Evolutionary conservation across 345 rosid species (phyloP), one percentile per base, ranked within the genome.

Genomic region (Brassica incana): DNA sequence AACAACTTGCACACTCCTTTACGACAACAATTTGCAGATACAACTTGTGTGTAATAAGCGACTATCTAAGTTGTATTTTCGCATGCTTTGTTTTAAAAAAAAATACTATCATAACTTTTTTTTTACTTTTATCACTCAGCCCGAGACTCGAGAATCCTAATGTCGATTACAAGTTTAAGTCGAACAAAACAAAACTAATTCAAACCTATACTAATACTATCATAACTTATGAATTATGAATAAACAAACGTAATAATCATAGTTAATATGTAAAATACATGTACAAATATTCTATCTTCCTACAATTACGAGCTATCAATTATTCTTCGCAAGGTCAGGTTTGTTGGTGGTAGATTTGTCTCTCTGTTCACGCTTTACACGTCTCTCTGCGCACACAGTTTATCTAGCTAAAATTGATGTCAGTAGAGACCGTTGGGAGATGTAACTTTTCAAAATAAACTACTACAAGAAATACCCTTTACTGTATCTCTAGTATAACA

Each of bases 1-100:
- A 29, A 61, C 63, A 69, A 70, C 56, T 77, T 61, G 80, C 65
- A 48, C 64, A 63, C 65, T 48, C n/a, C 29, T 77, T 70, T 50
- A 36, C 58, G 27, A 63, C 27, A 52, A 18, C n/a, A 65, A 20
- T 20, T 45, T 64, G 45, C 61, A 65, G 1, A 71, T 45, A 72
- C 8, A 14, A 18, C 29, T 6, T 27, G 23, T 73, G 9, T 14
- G 9, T 14, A 43, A 62, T 76, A 67, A 67, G 23, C 56, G 5
- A 29, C 45, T 29, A 63, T 4, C 15, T 30, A 54, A 50, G 15
- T 11, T 60, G 3, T 12, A 5, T 40, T 29, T 33, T 45, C 32
- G 29, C 9, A 45, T 65, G 20, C n/a, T 29, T 2, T 6, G 23
- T 8, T 16, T 3, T 0, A 65, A 11, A 11, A 35, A 35, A 35